Percentiles rank a stretch among this genome's conserved stretches.
Conservation (phyloP, 208 protist species). For the Trypanosoma scelopori region DNA sequence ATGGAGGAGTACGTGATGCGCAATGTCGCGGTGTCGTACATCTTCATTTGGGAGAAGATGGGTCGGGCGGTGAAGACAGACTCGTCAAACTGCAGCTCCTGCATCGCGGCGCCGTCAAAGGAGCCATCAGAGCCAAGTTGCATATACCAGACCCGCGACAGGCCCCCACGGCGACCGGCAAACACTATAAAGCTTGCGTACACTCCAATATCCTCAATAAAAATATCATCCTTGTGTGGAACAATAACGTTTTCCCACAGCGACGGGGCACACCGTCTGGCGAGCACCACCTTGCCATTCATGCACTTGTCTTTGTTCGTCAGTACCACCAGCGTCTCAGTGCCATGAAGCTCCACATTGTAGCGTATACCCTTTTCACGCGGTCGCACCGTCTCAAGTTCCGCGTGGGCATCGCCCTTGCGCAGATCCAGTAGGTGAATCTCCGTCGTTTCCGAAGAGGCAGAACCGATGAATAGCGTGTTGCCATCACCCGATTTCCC, state of each 20-base stretch:
- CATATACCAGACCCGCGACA: conserved; percentile 84
- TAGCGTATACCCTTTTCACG: conserved; percentile 85
- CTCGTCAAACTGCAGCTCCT: conserved; percentile 69
- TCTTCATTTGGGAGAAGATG: conserved; percentile 58
- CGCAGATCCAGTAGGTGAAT: conserved; percentile 73
- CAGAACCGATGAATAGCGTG: conserved; percentile 60
- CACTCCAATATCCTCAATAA: conserved; percentile 54
- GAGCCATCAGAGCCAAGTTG: conserved; percentile 33
- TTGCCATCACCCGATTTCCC: conserved; percentile 64
- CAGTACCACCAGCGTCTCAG: conserved; percentile 63
- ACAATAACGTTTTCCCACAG: conserved; percentile 62
- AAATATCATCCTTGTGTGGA: conserved; percentile 44
- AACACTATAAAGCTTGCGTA: conserved; percentile 66
- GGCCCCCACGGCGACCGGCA: conserved; percentile 57
- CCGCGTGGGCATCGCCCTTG: conserved; percentile 48
- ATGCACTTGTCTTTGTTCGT: conserved; percentile 78
- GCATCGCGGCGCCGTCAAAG: conserved; percentile 35
- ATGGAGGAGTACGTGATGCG: conserved; percentile 84
- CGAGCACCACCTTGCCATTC: conserved; percentile 79
- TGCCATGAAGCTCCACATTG: conserved; percentile 72
- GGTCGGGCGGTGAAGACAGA: conserved; percentile 66
- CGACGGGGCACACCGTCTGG: conserved; percentile 35
- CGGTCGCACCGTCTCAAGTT: conserved; percentile 62
- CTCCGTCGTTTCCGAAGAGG: conserved; percentile 81
- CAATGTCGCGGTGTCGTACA: conserved; percentile 65